Evolutionary conservation across 352 stramenopile genomes (phyloP).

Genomic region (Phytopythium cucurbitacearum): DNA sequence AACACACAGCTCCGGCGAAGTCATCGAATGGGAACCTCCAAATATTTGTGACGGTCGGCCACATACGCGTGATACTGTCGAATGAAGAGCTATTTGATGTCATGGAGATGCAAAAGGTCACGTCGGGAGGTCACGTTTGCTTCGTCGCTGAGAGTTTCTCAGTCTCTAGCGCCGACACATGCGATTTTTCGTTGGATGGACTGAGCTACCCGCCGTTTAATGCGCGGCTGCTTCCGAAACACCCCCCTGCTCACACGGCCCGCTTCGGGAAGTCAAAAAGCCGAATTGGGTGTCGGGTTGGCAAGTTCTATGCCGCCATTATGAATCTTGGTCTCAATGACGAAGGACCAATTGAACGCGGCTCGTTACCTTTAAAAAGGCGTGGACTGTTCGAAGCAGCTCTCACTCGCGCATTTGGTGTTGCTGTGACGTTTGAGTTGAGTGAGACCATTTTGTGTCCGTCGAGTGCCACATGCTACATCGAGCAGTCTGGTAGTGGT

Average conservation of each 20-base stretch:
- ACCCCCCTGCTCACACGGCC: constrained; percentile 36
- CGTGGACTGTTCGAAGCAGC: constrained; percentile 29
- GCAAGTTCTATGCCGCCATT: constrained; percentile 44
- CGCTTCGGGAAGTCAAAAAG: constrained; percentile 35
- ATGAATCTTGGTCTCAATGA: constrained; percentile 17
- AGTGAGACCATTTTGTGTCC: constrained; percentile 40
- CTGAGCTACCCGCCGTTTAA: constrained; percentile 79
- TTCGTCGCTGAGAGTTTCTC: constrained; percentile 50
- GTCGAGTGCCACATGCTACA: constrained; percentile 37
- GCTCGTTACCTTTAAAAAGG: neutral
- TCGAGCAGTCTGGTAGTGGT: constrained; percentile 17
- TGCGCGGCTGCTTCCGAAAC: constrained; percentile 51
- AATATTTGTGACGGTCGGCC: constrained; percentile 39
- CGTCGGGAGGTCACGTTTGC: constrained; percentile 19
- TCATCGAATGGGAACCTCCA: constrained; percentile 16
- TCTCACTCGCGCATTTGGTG: constrained; percentile 15
- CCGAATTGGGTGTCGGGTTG: constrained; percentile 36
- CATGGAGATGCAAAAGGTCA: constrained; percentile 10
- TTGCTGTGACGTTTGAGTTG: constrained; percentile 8
- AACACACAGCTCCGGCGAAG: too few relatives aligned
- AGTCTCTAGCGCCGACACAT: constrained; percentile 33
- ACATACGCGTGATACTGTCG: constrained; percentile 50
- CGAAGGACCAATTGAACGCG: constrained; percentile 1
- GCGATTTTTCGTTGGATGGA: constrained; percentile 60
- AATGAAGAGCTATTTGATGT: constrained; percentile 29